Evolutionary conservation across 2,329 filamentous ascomycete species (phyloP).

Genomic region (Ascochyta rabiei): DNA sequence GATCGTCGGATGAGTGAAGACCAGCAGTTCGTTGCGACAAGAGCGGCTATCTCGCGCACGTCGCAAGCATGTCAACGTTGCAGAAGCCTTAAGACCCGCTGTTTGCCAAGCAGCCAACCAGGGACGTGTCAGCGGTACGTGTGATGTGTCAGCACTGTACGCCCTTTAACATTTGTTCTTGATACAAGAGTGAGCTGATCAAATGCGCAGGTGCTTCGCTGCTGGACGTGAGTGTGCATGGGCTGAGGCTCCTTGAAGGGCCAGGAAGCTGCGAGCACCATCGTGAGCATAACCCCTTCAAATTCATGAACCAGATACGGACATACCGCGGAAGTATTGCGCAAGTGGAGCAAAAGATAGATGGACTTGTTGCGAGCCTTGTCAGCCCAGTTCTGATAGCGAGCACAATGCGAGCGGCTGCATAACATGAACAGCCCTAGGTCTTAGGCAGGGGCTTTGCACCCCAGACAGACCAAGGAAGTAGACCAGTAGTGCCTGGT

Average conservation of each 20-base stretch:
- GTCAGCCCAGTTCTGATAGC: slow-evolving; percentile 18
- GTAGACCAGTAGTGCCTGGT: slow-evolving; percentile 24
- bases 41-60: slow-evolving; percentile 25
- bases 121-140: slow-evolving; percentile 41
- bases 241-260: slow-evolving; percentile 39
- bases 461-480: neutral
- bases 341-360: slow-evolving; percentile 46
- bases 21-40: slow-evolving; percentile 23
- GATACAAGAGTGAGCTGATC: slow-evolving; percentile 1
- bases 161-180: neutral
- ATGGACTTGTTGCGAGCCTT: slow-evolving; percentile 43
- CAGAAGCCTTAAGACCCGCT: slow-evolving; percentile 42
- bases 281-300: slow-evolving; percentile 33
- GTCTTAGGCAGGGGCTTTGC: neutral
- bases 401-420: neutral
- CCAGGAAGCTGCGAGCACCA: slow-evolving; percentile 36
- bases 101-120: slow-evolving; percentile 36
- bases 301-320: neutral
- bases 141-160: neutral
- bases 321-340: slow-evolving; percentile 36
- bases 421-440: neutral
- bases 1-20: slow-evolving; percentile 31
- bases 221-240: slow-evolving; percentile 39
- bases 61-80: slow-evolving; percentile 44
- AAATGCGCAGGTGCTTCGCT: slow-evolving; percentile 28